These are phyloP conservation scores for Botrytis deweyae DNA, from an alignment of 2,329 filamentous ascomycete species.

Conservation along the genomic window DNA sequence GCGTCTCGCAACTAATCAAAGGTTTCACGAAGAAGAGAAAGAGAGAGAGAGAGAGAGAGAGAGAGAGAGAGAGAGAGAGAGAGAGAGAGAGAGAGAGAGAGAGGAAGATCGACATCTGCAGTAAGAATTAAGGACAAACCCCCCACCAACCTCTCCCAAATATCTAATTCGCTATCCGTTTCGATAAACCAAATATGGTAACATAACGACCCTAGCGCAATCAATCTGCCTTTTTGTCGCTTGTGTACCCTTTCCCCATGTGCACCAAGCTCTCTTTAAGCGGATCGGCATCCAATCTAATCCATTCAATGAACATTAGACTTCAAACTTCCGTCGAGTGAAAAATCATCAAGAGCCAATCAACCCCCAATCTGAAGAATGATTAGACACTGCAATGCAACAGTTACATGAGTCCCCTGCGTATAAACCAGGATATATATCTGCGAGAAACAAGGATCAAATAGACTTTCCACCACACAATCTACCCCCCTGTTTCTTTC, in stretches of 20 bases:
- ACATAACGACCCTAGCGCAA: not conserved
- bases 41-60: not conserved
- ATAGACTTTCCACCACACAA: not conserved
- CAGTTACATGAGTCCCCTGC: constrained; percentile 16
- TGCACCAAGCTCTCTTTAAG: constrained; percentile 3
- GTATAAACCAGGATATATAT: not conserved
- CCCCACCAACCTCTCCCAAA: not conserved
- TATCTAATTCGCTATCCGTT: not conserved
- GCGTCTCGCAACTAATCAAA: not conserved
- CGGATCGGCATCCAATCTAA: constrained; percentile 1
- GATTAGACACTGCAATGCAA: constrained; percentile 16
- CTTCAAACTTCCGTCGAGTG: not conserved
- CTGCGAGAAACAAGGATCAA: not conserved
- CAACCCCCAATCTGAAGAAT: not conserved
- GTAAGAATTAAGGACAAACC: not conserved
- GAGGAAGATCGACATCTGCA: not conserved
- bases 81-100: not conserved
- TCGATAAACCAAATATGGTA: not conserved
- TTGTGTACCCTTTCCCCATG: not conserved
- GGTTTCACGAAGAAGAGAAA: not conserved
- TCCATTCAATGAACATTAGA: not conserved
- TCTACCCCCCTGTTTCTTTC: not conserved
- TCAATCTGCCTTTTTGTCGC: not conserved
- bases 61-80: not conserved
- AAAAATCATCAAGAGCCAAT: constrained; percentile 2